Evolutionary conservation across 2,329 filamentous ascomycete genomes (phyloP), one percentile per base, ranked within the genome.

Genomic region (Neonectria sp.): DNA sequence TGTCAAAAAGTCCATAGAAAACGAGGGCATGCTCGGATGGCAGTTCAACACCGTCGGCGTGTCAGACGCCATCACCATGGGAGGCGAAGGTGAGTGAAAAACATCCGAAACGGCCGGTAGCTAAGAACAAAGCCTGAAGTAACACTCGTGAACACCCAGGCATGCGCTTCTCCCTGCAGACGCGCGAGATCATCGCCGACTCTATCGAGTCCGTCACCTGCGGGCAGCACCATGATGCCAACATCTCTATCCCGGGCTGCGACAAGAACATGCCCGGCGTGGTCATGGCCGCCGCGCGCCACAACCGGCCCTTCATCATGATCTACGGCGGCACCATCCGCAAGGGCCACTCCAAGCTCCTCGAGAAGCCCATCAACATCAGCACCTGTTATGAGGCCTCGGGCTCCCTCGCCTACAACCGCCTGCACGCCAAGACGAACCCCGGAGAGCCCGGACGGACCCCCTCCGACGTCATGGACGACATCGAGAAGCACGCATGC

Each of bases 241-340:
- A 95, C 80, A 95, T 98, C 79, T 91, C 93, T 33, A 95, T 98
- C 73, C 95, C 95, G 0, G 95, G 95, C 12, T 98, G 95, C 80
- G 95, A 98, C 84, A 98, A 98, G 88, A 98, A 98, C 81, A 98
- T 98, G 95, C 95, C 95, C 0, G 95, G 95, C 70, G 92, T 93
- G 17, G 86, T 96, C 70, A 97, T 97, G 91, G 95, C 93, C 0
- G 95, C 96, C 77, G 94, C 93, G 15, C 89, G 95, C 64, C 94
- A 97, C 82, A 98, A 98, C 82, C 89, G 95, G 11, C 95, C 95
- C 4, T 96, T 94, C 55, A 85, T 98, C 78, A 97, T 98, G 95
- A 92, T 98, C 67, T 98, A 98, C 79, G 95, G 95, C 57, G 95
- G 95, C 45, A 93, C 94, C 17, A 98, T 97, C 76, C 90, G 91